Evolutionary conservation across 139 green algal species (phyloP).

Genomic region (Medakamo hakoo): DNA sequence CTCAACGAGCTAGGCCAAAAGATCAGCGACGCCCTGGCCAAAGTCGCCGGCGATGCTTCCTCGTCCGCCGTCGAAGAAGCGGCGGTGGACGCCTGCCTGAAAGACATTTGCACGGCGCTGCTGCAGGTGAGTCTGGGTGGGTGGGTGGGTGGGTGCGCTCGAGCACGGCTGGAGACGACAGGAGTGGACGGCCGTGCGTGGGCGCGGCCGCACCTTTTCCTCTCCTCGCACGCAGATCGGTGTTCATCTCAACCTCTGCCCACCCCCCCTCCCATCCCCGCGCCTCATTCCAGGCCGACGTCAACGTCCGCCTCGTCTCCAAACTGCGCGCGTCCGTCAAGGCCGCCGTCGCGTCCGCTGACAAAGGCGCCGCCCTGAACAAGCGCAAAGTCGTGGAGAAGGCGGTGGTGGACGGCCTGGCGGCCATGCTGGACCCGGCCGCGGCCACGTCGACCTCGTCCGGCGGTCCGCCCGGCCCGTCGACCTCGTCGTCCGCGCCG

Average conservation of each 20-base stretch:
- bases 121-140: conserved; percentile 28
- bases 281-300: conserved; percentile 41
- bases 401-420: conserved; percentile 85
- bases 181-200: too few relatives aligned
- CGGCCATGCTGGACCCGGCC: conserved; percentile 65
- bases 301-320: conserved; percentile 70
- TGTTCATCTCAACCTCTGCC: background rate
- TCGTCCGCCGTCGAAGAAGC: conserved; percentile 74
- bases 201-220: too few relatives aligned
- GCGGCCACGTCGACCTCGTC: background rate
- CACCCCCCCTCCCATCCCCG: conserved; percentile 9
- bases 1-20: conserved; percentile 74
- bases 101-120: conserved; percentile 84
- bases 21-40: conserved; percentile 67
- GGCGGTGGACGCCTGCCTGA: conserved; percentile 77
- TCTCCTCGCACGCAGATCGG: background rate
- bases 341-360: conserved; percentile 63
- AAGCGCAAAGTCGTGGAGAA: conserved; percentile 87
- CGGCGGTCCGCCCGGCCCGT: too few relatives aligned
- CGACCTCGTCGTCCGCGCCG: too few relatives aligned
- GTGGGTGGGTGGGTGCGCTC: background rate
- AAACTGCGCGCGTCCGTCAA: conserved; percentile 76
- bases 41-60: conserved; percentile 43
- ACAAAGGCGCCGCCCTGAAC: conserved; percentile 72
- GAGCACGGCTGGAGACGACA: conserved; percentile 5